Conservation (phyloP, 1,139 yeast species). For the Saccharomycopsis hybrid region DNA sequence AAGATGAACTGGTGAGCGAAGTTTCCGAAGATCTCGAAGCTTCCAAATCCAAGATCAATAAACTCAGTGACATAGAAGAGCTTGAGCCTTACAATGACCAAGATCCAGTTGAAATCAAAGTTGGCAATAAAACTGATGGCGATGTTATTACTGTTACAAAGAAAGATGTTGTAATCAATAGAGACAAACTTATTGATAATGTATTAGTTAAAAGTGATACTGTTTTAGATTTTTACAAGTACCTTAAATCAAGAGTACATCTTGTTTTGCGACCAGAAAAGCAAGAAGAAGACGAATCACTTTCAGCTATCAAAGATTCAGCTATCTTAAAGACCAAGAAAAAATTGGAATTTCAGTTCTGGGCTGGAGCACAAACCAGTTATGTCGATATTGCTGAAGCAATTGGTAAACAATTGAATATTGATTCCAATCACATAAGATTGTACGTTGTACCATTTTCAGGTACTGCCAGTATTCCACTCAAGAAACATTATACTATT, state of each 20-base stretch:
- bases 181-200: constrained; percentile 19
- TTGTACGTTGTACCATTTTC: constrained; percentile 50
- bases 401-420: constrained; percentile 47
- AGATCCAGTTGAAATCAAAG: neutral
- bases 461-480: constrained; percentile 39
- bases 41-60: constrained; percentile 5
- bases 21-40: neutral
- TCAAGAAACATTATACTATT: constrained; percentile 26
- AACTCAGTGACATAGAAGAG: constrained; percentile 4
- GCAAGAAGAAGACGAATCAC: constrained; percentile 46
- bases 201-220: constrained; percentile 2
- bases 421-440: constrained; percentile 59
- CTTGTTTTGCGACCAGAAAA: constrained; percentile 46
- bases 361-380: constrained; percentile 59
- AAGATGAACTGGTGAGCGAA: neutral
- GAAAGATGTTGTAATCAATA: constrained; percentile 6
- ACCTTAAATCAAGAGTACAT: constrained; percentile 60
- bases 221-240: constrained; percentile 48
- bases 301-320: constrained; percentile 25
- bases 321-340: constrained; percentile 23
- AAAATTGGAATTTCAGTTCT: constrained; percentile 43
- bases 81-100: neutral
- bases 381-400: constrained; percentile 55
- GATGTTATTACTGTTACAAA: neutral
- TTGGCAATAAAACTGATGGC: neutral